Percentiles rank a stretch among this genome's conserved stretches.
phyloP scores from a whole-genome alignment of 2,329 filamentous ascomycete species.

The Paecilomyces formosus region DNA sequence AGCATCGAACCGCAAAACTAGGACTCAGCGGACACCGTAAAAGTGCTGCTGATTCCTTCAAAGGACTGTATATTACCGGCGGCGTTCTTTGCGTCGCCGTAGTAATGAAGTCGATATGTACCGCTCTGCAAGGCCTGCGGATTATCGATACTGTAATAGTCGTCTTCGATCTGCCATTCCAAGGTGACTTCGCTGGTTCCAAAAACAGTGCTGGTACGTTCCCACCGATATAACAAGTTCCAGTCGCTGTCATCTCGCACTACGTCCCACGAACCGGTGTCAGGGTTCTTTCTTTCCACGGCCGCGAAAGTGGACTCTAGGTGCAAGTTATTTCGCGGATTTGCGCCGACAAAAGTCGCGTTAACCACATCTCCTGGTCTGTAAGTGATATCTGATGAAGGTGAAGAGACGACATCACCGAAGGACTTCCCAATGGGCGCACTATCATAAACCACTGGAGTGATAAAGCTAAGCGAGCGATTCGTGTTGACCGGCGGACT shows the following conservation, averaged over 20 bases:
- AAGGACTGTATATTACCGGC: slow-evolving; percentile 58
- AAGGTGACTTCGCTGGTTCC: slow-evolving; percentile 73
- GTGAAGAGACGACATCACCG: slow-evolving; percentile 55
- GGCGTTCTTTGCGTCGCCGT: slow-evolving; percentile 68
- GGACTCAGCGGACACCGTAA: slow-evolving; percentile 21
- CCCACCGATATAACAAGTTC: slow-evolving; percentile 76
- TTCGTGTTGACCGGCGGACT: slow-evolving; percentile 71
- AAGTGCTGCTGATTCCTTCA: slow-evolving; percentile 55
- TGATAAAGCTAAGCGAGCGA: slow-evolving; percentile 71
- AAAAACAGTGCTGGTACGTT: slow-evolving; percentile 58
- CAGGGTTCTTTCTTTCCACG: slow-evolving; percentile 55
- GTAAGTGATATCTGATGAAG: slow-evolving; percentile 50
- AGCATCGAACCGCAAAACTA: background rate
- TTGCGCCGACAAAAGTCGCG: slow-evolving; percentile 73
- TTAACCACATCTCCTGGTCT: slow-evolving; percentile 54
- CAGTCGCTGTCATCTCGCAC: slow-evolving; percentile 73
- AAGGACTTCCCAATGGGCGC: slow-evolving; percentile 60
- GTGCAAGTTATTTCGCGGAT: slow-evolving; percentile 79
- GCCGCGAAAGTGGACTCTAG: slow-evolving; percentile 71
- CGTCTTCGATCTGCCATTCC: slow-evolving; percentile 67
- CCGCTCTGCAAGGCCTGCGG: slow-evolving; percentile 41
- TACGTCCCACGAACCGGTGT: slow-evolving; percentile 51
- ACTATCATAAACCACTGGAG: slow-evolving; percentile 67
- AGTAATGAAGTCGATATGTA: slow-evolving; percentile 73
- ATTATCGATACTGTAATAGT: slow-evolving; percentile 37